Conservation (phyloP, 1,139 yeast genomes). For the Scheffersomyces parashehatae region DNA sequence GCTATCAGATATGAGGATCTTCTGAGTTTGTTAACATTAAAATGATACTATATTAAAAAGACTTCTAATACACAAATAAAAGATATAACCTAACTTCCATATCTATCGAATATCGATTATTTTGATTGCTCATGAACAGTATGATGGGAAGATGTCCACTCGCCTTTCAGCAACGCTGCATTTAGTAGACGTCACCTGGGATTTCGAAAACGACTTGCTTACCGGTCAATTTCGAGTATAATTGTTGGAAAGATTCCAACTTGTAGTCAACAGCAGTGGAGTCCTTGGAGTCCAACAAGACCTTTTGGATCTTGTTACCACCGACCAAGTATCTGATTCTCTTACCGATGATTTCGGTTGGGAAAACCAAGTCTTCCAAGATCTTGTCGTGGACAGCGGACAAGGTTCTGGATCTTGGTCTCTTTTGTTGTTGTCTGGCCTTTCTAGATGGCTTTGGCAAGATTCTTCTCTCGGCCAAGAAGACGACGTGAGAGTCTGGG, state of each 20-base stretch:
- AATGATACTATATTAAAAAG: constrained; percentile 1
- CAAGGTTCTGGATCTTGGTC: constrained; percentile 99
- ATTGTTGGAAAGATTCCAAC: constrained; percentile 99
- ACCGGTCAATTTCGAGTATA: constrained; percentile 98
- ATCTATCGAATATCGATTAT: background rate
- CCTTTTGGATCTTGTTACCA: constrained; percentile 98
- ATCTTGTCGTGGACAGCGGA: constrained; percentile 98
- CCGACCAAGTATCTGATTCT: constrained; percentile 99
- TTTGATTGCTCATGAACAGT: background rate
- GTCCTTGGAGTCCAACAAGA: constrained; percentile 97
- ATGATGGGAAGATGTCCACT: too few relatives aligned
- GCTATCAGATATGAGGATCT: too few relatives aligned
- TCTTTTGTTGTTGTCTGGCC: constrained; percentile 93
- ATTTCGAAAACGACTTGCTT: constrained; percentile 99
- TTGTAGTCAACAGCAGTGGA: constrained; percentile 97
- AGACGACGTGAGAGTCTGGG: constrained; percentile 99
- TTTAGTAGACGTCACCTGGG: constrained; percentile 63
- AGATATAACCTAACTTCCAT: constrained; percentile 1
- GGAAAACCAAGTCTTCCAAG: constrained; percentile 99
- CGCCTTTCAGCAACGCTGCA: constrained; percentile 4
- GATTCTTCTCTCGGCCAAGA: constrained; percentile 99
- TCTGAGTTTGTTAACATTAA: background rate
- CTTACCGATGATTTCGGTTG: constrained; percentile 99
- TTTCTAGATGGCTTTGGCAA: constrained; percentile 94
- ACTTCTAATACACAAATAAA: constrained; percentile 1